phyloP scores from a whole-genome alignment of 768 basidiomycete genomes.

The Leucosporidium yakuticum region DNA sequence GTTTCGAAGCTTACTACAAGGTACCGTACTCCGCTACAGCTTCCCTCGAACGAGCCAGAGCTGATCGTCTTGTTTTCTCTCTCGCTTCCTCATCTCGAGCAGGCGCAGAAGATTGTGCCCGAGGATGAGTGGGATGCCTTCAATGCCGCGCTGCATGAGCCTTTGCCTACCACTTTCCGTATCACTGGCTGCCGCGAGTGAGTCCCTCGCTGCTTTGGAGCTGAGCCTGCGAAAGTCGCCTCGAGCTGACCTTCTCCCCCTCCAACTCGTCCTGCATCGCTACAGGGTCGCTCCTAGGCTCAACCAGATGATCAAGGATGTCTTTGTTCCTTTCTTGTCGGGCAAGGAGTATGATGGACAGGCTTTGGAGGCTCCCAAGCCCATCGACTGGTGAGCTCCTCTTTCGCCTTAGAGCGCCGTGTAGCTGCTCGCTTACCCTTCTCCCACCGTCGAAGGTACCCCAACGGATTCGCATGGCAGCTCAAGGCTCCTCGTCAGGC shows the following conservation, averaged over 20 bases:
- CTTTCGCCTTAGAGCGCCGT: not conserved
- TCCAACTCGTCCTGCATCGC: slow-evolving; percentile 45
- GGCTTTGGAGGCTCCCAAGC: slow-evolving; percentile 67
- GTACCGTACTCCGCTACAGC: slow-evolving; percentile 32
- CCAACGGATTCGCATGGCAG: slow-evolving; percentile 92
- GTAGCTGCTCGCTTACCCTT: not conserved
- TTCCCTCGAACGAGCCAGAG: not conserved
- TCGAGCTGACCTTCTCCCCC: slow-evolving; percentile 15
- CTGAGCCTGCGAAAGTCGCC: slow-evolving; percentile 17
- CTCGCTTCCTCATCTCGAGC: not conserved
- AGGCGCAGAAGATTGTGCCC: slow-evolving; percentile 64
- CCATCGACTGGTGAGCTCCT: slow-evolving; percentile 67
- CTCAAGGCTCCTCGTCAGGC: slow-evolving; percentile 85
- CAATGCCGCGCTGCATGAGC: slow-evolving; percentile 57
- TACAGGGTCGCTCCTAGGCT: slow-evolving; percentile 57
- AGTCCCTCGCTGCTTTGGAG: slow-evolving; percentile 29
- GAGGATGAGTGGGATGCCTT: slow-evolving; percentile 72
- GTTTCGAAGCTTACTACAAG: slow-evolving; percentile 50
- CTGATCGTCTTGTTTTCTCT: slow-evolving; percentile 3
- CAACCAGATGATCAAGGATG: slow-evolving; percentile 67
- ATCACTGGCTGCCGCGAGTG: slow-evolving; percentile 83
- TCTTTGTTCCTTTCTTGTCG: slow-evolving; percentile 69
- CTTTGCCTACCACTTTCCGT: slow-evolving; percentile 88
- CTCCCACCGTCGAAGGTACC: slow-evolving; percentile 60
- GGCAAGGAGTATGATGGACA: slow-evolving; percentile 70